These are phyloP conservation scores for Xerophyta viscosa DNA, from an alignment of 106 monocot genomes.

Conservation along the genomic window DNA sequence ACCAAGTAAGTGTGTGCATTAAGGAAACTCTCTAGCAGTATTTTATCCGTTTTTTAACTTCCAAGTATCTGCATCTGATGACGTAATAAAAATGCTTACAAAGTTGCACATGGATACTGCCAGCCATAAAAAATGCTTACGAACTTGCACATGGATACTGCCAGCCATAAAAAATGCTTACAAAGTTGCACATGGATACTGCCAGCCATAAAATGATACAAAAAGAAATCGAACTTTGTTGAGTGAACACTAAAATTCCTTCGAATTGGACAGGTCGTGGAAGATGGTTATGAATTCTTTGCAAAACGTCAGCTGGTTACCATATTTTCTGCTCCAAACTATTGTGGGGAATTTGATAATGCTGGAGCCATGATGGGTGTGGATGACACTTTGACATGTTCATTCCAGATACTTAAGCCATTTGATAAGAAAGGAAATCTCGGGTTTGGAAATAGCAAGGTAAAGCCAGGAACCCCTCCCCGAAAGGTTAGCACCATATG, in stretches of 20 bases:
- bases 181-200: no score
- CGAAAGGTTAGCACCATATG: constrained; percentile 15
- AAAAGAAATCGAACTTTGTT: no score
- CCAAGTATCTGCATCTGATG: no score
- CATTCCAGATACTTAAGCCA: constrained; percentile 13
- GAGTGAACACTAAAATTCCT: no score
- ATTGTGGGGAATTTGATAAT: constrained; percentile 17
- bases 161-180: no score
- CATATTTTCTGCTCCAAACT: constrained; percentile 15
- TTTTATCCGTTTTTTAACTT: no score
- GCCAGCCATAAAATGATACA: no score
- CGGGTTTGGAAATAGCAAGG: constrained; percentile 6
- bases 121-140: no score
- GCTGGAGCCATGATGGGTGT: constrained; percentile 18
- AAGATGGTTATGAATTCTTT: constrained; percentile 17
- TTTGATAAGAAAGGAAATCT: constrained; percentile 14
- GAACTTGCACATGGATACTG: no score
- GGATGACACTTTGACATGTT: constrained; percentile 15
- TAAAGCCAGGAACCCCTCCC: constrained; percentile 10
- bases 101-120: no score
- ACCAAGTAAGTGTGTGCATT: constrained; percentile 1
- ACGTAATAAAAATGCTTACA: no score
- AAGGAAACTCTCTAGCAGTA: no score
- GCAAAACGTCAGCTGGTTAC: constrained; percentile 9
- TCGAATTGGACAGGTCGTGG: constrained; percentile 8